These are phyloP conservation scores for Hypoxylon sp. DNA, from an alignment of 2,329 filamentous ascomycete genomes.

Conservation along the genomic window DNA sequence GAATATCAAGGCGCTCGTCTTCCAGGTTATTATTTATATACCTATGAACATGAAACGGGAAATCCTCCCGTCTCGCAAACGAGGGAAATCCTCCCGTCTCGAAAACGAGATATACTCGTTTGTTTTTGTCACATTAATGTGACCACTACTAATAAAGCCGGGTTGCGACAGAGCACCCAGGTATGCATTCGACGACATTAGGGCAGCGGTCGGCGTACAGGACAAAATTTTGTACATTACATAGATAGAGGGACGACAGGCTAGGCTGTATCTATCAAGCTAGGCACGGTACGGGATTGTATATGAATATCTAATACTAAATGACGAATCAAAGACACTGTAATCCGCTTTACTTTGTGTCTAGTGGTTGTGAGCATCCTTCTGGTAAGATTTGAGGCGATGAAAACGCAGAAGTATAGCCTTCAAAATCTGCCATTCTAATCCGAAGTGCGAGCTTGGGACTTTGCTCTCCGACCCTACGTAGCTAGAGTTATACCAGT, in stretches of 20 bases:
- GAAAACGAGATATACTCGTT: background rate
- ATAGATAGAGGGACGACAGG: conserved; percentile 1
- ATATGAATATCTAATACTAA: conserved; percentile 9
- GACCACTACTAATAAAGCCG: background rate
- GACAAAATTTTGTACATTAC: conserved; percentile 12
- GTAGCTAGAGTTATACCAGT: too few species aligned
- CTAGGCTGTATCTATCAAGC: background rate
- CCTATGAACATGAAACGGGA: background rate
- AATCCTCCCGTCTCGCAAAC: too few species aligned
- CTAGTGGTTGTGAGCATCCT: background rate
- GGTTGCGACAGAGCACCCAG: background rate
- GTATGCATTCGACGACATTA: conserved; percentile 8
- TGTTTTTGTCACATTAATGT: background rate
- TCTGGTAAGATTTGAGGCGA: background rate
- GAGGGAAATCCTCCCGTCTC: background rate
- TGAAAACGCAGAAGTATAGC: background rate
- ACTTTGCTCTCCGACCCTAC: too few species aligned
- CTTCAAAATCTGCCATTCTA: too few species aligned
- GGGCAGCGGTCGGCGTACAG: conserved; percentile 13
- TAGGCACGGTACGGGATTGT: background rate
- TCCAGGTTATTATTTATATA: too few species aligned
- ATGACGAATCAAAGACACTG: conserved; percentile 13
- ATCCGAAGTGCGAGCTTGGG: too few species aligned
- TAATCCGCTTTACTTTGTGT: background rate
- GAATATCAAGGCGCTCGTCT: too few species aligned